Percentiles rank a stretch among this genome's conserved stretches.
These are phyloP conservation scores for Cyathus striatus DNA, from an alignment of 768 basidiomycete species.

Conservation along the genomic window DNA sequence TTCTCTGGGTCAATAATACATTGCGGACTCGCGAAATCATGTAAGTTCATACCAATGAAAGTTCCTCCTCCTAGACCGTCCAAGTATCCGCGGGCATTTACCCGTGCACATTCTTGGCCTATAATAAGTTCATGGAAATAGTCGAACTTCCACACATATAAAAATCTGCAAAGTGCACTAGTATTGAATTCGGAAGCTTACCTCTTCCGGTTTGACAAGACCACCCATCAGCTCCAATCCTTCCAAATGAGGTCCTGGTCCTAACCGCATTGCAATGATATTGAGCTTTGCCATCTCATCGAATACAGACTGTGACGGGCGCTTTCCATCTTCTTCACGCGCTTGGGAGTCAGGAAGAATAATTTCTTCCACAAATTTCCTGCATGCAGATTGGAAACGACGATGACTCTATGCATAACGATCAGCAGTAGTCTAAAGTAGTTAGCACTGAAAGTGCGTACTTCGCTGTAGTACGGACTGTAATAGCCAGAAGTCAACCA, in stretches of 20 bases:
- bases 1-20: too few species aligned
- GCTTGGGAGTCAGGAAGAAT: slow-evolving; percentile 51
- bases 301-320: slow-evolving; percentile 63
- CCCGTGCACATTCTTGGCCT: slow-evolving; percentile 63
- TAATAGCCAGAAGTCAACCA: slow-evolving; percentile 72
- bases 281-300: slow-evolving; percentile 55
- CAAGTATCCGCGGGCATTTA: slow-evolving; percentile 70
- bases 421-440: neutral
- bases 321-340: slow-evolving; percentile 79
- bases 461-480: slow-evolving; percentile 69
- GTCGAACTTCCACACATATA: slow-evolving; percentile 43
- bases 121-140: slow-evolving; percentile 82
- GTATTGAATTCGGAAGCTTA: too few species aligned
- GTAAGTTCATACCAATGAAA: slow-evolving; percentile 18
- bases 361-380: slow-evolving; percentile 69
- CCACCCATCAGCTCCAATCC: slow-evolving; percentile 74
- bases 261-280: slow-evolving; percentile 68
- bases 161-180: too few species aligned
- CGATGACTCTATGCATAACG: slow-evolving; percentile 43
- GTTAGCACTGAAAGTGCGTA: slow-evolving; percentile 29
- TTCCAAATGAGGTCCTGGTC: slow-evolving; percentile 81
- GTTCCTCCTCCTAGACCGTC: slow-evolving; percentile 63
- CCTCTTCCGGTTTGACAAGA: slow-evolving; percentile 71
- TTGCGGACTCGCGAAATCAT: neutral
- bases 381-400: slow-evolving; percentile 51